phyloP scores from a whole-genome alignment of 495 filamentous ascomycete species.

The Tuber melanosporum region DNA sequence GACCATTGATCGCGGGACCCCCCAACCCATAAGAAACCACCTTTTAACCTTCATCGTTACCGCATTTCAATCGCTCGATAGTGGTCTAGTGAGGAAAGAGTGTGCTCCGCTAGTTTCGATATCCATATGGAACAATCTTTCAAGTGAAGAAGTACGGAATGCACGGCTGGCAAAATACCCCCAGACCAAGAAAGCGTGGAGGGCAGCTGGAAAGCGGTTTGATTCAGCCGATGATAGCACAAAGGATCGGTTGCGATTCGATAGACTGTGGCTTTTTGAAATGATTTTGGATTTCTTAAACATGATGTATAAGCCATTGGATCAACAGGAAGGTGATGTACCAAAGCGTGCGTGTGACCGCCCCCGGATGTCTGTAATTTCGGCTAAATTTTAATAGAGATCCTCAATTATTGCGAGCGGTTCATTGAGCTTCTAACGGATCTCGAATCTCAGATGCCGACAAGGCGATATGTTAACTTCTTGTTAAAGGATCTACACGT shows the following conservation, averaged over 20 bases:
- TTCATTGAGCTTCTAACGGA: slow-evolving; percentile 89
- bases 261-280: slow-evolving; percentile 88
- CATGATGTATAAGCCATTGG: slow-evolving; percentile 55
- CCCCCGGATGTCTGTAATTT: background rate
- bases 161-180: slow-evolving; percentile 60
- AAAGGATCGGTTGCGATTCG: slow-evolving; percentile 77
- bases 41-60: slow-evolving; percentile 80
- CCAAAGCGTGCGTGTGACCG: slow-evolving; percentile 23
- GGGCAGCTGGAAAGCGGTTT: slow-evolving; percentile 75
- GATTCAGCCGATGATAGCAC: slow-evolving; percentile 75
- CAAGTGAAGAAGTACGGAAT: slow-evolving; percentile 60
- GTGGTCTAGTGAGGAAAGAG: slow-evolving; percentile 81
- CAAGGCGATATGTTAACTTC: slow-evolving; percentile 85
- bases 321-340: slow-evolving; percentile 18
- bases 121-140: slow-evolving; percentile 88
- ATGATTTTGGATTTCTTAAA: slow-evolving; percentile 77
- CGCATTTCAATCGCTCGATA: slow-evolving; percentile 92
- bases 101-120: slow-evolving; percentile 93
- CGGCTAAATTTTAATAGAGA: slow-evolving; percentile 49
- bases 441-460: slow-evolving; percentile 87
- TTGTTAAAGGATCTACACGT: slow-evolving; percentile 86
- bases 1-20: slow-evolving; percentile 71
- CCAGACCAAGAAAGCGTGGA: slow-evolving; percentile 81
- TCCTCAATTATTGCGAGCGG: slow-evolving; percentile 79
- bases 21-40: slow-evolving; percentile 63